Evolutionary conservation across 2,329 filamentous ascomycete genomes (phyloP).

Genomic region (Coniochaeta pulveracea): DNA sequence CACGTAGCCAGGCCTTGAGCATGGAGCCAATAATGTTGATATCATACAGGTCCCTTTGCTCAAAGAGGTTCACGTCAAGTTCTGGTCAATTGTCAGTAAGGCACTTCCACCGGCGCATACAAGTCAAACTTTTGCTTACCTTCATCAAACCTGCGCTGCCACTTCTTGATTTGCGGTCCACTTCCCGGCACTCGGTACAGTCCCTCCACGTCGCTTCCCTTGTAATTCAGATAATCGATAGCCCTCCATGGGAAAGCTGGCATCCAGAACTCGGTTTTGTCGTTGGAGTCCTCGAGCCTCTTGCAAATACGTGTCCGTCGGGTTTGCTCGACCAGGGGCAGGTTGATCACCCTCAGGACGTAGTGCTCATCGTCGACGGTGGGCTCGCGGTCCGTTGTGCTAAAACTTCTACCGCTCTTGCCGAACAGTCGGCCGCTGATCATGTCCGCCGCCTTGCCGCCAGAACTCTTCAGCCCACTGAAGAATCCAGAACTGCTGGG

Average conservation of each 20-base stretch:
- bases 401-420: slow-evolving; percentile 63
- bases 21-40: slow-evolving; percentile 95
- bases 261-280: slow-evolving; percentile 99
- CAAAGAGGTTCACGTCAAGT: slow-evolving; percentile 80
- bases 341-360: slow-evolving; percentile 71
- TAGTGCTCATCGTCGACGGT: slow-evolving; percentile 74
- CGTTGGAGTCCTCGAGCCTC: slow-evolving; percentile 71
- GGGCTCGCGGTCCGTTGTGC: slow-evolving; percentile 52
- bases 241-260: slow-evolving; percentile 89
- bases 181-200: slow-evolving; percentile 88
- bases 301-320: slow-evolving; percentile 87
- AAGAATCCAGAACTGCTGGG: slow-evolving; percentile 51
- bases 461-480: slow-evolving; percentile 61
- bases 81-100: slow-evolving; percentile 34
- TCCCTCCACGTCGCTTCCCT: slow-evolving; percentile 86
- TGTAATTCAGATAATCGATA: slow-evolving; percentile 93
- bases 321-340: slow-evolving; percentile 79
- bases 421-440: slow-evolving; percentile 76
- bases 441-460: slow-evolving; percentile 66
- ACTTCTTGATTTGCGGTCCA: slow-evolving; percentile 82
- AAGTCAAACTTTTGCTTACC: slow-evolving; percentile 32
- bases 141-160: slow-evolving; percentile 84
- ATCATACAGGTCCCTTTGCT: slow-evolving; percentile 79
- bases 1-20: slow-evolving; percentile 91
- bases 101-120: not conserved